phyloP scores from a whole-genome alignment of 1,284 basidiomycete species.

The Schizopora paradoxa region DNA sequence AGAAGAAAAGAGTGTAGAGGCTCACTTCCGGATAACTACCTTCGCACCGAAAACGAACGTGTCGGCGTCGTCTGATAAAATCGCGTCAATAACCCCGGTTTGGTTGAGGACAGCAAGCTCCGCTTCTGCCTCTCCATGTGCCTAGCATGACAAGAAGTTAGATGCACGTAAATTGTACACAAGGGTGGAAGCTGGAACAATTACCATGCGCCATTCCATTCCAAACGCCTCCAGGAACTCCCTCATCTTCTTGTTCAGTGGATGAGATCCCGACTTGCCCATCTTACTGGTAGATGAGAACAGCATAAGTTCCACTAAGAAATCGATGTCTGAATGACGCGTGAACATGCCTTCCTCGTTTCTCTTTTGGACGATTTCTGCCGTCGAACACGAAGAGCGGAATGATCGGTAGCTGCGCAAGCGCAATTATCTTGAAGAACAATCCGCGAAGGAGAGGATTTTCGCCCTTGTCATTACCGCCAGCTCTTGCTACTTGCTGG shows the following conservation, averaged over 20 bases:
- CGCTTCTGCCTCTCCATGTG: conserved; percentile 65
- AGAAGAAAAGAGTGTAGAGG: conserved; percentile 1
- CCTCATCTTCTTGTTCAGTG: conserved; percentile 37
- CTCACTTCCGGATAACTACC: conserved; percentile 33
- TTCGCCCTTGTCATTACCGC: conserved; percentile 32
- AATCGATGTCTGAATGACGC: too few relatives aligned
- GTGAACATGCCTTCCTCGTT: too few relatives aligned
- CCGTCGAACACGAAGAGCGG: conserved; percentile 74
- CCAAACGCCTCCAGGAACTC: conserved; percentile 50
- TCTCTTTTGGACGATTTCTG: conserved; percentile 48
- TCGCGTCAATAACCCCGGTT: conserved; percentile 50
- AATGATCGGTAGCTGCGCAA: conserved; percentile 49
- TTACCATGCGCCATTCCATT: conserved; percentile 53
- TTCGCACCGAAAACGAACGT: conserved; percentile 34
- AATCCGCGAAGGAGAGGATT: conserved; percentile 37
- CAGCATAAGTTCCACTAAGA: too few relatives aligned
- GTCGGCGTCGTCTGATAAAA: conserved; percentile 64
- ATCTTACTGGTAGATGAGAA: too few relatives aligned
- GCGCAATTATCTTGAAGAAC: conserved; percentile 37
- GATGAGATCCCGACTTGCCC: conserved; percentile 42
- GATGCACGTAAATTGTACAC: not conserved
- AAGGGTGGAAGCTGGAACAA: not conserved
- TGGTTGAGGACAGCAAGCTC: conserved; percentile 55
- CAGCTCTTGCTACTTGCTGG: conserved; percentile 35
- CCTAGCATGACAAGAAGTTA: conserved; percentile 32